Conservation (phyloP, 1,284 basidiomycete genomes). For the Apiotrichum akiyoshidainum region DNA sequence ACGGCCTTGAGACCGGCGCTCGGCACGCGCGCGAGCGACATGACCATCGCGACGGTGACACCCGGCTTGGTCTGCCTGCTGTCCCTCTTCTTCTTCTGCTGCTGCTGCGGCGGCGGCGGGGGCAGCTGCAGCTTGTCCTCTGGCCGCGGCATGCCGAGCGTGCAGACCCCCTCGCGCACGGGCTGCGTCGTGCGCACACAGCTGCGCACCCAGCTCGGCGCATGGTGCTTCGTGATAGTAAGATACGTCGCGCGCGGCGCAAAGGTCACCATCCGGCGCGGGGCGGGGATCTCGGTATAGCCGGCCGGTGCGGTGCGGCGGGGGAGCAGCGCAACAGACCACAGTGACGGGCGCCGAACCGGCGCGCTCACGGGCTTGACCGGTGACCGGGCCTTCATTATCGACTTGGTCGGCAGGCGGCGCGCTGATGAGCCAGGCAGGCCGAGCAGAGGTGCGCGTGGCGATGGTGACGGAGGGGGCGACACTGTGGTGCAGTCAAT, state of each 20-base stretch:
- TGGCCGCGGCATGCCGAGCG: slow-evolving; percentile 1
- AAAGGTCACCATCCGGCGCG: neutral
- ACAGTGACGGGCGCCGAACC: too few species aligned
- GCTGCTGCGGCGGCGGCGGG: too few species aligned
- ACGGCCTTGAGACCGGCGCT: neutral
- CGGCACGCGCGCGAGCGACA: neutral
- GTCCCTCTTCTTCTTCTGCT: neutral
- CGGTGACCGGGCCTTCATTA: too few species aligned
- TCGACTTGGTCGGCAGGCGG: too few species aligned
- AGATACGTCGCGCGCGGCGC: slow-evolving; percentile 4
- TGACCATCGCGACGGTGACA: neutral
- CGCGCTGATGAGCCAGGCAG: too few species aligned
- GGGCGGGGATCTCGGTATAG: neutral
- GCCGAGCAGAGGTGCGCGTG: too few species aligned
- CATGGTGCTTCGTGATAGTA: slow-evolving; percentile 1
- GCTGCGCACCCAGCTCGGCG: slow-evolving; percentile 1
- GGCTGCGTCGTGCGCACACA: neutral
- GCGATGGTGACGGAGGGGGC: too few species aligned
- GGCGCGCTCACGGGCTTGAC: too few species aligned
- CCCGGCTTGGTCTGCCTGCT: too few species aligned
- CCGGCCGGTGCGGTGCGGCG: neutral
- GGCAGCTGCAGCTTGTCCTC: too few species aligned
- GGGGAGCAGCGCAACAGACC: too few species aligned
- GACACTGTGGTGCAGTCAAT: too few species aligned
- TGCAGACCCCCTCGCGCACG: slow-evolving; percentile 1